Base-by-base conservation (phyloP, 225 moss, liverwort and hornwort genomes). In the Bryum argenteum region DNA sequence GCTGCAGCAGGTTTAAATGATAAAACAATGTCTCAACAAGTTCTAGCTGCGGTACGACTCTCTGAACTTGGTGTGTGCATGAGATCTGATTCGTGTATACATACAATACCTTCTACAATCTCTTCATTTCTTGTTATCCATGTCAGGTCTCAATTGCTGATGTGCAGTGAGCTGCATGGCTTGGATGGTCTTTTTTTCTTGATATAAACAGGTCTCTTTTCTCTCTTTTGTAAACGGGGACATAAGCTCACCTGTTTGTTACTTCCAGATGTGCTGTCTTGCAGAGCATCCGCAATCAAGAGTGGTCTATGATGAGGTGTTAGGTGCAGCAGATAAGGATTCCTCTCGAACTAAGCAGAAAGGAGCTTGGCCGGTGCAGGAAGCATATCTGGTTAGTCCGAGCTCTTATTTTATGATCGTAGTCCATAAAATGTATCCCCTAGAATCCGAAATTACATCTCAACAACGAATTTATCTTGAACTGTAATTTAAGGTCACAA, bases 261-360 rank as follows among this genome's bases (percentile, higher is more conserved):
- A 54, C 84, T 76, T 79, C 55, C 84, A 98, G 97, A 81, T 98
- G 77, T 91, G 92, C 77, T 89, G 90, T 74, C 89, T 98, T 81
- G 97, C 92, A 69, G 92, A 98, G 77, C 89, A 94, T 87, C 77
- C 97, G 50, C 86, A 98, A 89, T 79, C 97, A 48, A 88, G 75
- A 69, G 68, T 87, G 72, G 92, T 98, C 16, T 98, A 88, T 60
- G 73, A 94, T 74, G 97, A 98, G 75, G 89, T 94, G 58, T 77
- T 98, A 80, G 70, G 83, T 65, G 86, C 92, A 83, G 92, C 91
- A 78, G 94, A 94, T 73, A 90, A 86, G 73, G 96, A 97, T 86
- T 43, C 73, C 55, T 78, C 81, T 54, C 85, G 71, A 77, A 70
- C 71, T 17, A 89, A 82, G 79, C 86, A 82, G 63, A 90, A 77